phyloP scores from a whole-genome alignment of 2,329 filamentous ascomycete genomes.

The Dothideomycetes sp. region DNA sequence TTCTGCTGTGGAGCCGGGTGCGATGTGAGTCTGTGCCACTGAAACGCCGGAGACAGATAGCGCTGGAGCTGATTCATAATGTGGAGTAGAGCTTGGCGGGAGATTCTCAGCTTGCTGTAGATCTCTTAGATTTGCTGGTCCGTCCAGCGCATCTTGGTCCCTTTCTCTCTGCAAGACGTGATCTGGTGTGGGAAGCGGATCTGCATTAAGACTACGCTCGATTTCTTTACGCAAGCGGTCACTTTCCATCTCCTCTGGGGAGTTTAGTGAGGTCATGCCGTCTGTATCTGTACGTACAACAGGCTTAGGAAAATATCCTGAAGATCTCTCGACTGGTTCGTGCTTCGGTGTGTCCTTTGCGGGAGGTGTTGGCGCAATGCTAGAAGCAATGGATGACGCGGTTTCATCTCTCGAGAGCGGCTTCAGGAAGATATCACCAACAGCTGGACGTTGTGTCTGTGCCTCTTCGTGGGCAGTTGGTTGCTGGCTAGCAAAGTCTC shows the following conservation, averaged over 20 bases:
- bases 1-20: background rate
- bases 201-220: slow-evolving; percentile 46
- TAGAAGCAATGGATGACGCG: slow-evolving; percentile 22
- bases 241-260: slow-evolving; percentile 53
- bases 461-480: slow-evolving; percentile 14
- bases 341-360: slow-evolving; percentile 31
- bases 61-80: background rate
- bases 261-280: slow-evolving; percentile 18
- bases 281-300: slow-evolving; percentile 3
- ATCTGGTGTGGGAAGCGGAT: slow-evolving; percentile 28
- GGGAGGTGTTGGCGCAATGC: slow-evolving; percentile 34
- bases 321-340: slow-evolving; percentile 14
- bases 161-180: slow-evolving; percentile 9
- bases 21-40: background rate
- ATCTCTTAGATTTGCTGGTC: slow-evolving; percentile 13
- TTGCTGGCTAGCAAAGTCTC: slow-evolving; percentile 21
- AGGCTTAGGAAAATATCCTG: slow-evolving; percentile 25
- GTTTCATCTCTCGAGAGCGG: slow-evolving; percentile 27
- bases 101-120: slow-evolving; percentile 5
- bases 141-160: slow-evolving; percentile 19
- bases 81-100: no score
- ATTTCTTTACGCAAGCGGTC: slow-evolving; percentile 66
- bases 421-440: slow-evolving; percentile 26
- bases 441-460: slow-evolving; percentile 8
- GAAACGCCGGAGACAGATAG: background rate